phyloP scores from a whole-genome alignment of 805 yeast genomes.

The Yamadazyma endophytica region DNA sequence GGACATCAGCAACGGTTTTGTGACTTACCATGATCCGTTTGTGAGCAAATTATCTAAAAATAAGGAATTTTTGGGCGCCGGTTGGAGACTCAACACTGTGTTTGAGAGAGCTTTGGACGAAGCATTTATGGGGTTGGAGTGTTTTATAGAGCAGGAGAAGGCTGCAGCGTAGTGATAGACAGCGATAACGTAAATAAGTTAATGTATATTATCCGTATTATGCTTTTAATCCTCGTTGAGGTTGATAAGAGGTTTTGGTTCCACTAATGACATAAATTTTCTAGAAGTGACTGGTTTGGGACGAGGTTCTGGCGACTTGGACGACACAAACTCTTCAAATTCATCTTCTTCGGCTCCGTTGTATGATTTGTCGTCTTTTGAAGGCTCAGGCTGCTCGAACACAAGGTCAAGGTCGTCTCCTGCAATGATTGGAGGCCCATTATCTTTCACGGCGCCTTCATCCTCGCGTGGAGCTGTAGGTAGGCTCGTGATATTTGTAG shows the following conservation, averaged over 20 bases:
- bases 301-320: conserved; percentile 3
- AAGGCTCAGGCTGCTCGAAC: conserved; percentile 5
- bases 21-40: conserved; percentile 40
- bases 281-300: conserved; percentile 7
- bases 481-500: neutral
- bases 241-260: conserved; percentile 13
- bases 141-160: conserved; percentile 56
- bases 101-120: conserved; percentile 76
- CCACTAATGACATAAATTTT: conserved; percentile 9
- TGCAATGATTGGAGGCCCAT: conserved; percentile 3
- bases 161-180: neutral
- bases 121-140: conserved; percentile 87
- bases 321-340: conserved; percentile 18
- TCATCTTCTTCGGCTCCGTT: conserved; percentile 12
- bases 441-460: conserved; percentile 3
- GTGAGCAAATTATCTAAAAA: conserved; percentile 51
- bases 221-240: conserved; percentile 3
- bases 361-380: conserved; percentile 1
- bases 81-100: conserved; percentile 68
- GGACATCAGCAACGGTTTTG: conserved; percentile 31
- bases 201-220: too few relatives aligned
- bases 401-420: conserved; percentile 10
- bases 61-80: conserved; percentile 76
- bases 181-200: neutral
- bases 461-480: neutral